Evolutionary conservation across 495 filamentous ascomycete genomes (phyloP), one percentile per base, ranked within the genome.

Genomic region (Penicillium malachiteum): DNA sequence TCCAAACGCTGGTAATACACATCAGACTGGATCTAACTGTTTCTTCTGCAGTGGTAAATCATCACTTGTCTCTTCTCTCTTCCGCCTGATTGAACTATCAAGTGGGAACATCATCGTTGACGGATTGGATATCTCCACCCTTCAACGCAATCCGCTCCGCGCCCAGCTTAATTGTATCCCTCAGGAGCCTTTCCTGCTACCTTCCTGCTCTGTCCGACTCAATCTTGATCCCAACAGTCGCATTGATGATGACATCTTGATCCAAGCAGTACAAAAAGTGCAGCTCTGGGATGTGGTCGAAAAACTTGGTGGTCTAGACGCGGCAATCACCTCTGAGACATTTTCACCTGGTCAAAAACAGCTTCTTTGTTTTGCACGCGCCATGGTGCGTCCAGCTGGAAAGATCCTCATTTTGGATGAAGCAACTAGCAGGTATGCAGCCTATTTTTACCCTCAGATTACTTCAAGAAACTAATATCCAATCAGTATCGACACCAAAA

Each of bases 41-140:
- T 26, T 26, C 21, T 26, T 26, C 21, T 26, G 21, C 21, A 49
- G 77, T 65, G 76, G 76, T 5, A 75, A 77, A 42, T 64, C 64
- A 37, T 70, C 80, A 16, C 38, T 79, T n/a, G 48, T 75, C 14
- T 58, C 77, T 9, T 66, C 67, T 3, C 65, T 81, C 8, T 71
- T 81, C 44, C 67, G 70, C 11, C 70, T 81, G 67, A 52, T 80
- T 9, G 66, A 77, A 5, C 33, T 74, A 12, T 52, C 38, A 3
- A 34, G 50, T 6, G 74, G 76, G 11, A 41, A 39, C 38, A 72
- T 78, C 18, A 55, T 2, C 9, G 59, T 84, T 16, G 78, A 82
- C 45, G 69, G 67, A 1, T n/a, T 73, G 5, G 68, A 75, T 43
- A 55, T 80, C 11, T 64, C 71, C 12, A 70, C 66, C 7, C 55